phyloP scores from a whole-genome alignment of 176 grass and related monocot genomes.

The Paspalum vaginatum region DNA sequence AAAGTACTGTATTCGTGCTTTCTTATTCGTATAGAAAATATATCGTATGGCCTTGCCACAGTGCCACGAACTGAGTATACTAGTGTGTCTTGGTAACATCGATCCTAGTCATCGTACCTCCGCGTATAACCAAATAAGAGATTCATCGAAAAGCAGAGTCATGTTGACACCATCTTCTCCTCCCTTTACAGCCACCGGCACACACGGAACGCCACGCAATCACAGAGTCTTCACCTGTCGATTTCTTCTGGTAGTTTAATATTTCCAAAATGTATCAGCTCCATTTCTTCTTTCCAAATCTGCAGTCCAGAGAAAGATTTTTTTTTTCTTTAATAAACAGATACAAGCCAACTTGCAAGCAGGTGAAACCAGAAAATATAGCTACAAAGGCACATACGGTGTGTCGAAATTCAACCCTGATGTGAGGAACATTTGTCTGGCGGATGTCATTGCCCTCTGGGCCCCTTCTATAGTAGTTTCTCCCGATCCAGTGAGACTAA shows the following conservation, averaged over 20 bases:
- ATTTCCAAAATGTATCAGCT: constrained; percentile 68
- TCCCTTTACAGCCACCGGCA: constrained; percentile 10
- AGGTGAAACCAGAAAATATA: not conserved
- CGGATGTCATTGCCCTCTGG: constrained; percentile 85
- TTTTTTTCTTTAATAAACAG: not conserved
- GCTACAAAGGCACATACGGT: constrained; percentile 46
- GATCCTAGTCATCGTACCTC: not conserved
- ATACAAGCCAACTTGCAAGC: not conserved
- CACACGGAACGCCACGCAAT: not conserved
- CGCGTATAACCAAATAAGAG: constrained; percentile 9
- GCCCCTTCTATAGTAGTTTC: constrained; percentile 81
- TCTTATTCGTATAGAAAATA: constrained; percentile 5
- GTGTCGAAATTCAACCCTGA: constrained; percentile 85
- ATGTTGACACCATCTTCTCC: constrained; percentile 6
- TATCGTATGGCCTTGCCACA: not conserved
- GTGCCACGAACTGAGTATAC: not conserved
- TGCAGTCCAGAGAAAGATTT: constrained; percentile 21
- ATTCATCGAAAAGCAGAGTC: constrained; percentile 43
- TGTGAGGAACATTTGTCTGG: constrained; percentile 93
- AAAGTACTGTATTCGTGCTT: not conserved
- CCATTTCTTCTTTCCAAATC: constrained; percentile 99
- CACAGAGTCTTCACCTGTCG: constrained; percentile 55
- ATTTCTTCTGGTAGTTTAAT: constrained; percentile 58
- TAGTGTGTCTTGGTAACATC: not conserved
- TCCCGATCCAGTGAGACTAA: constrained; percentile 91